These are phyloP conservation scores for Xylaria sp. DNA, from an alignment of 2,329 filamentous ascomycete genomes.

Conservation along the genomic window DNA sequence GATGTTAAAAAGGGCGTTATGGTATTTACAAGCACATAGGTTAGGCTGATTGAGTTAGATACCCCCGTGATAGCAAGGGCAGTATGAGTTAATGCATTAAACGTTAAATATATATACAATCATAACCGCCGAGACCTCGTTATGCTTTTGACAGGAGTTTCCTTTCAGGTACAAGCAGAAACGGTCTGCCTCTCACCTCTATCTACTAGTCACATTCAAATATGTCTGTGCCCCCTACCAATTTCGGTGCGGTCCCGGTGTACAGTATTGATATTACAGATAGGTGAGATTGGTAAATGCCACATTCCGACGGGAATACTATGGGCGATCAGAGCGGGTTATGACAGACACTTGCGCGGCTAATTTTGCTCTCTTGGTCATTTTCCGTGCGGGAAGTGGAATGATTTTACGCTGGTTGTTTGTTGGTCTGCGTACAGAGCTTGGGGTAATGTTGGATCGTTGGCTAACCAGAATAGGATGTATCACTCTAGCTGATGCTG, in stretches of 20 bases:
- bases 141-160: not conserved
- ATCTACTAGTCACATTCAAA: not conserved
- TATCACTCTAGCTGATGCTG: not conserved
- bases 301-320: slow-evolving; percentile 5
- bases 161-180: not conserved
- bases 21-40: slow-evolving; percentile 15
- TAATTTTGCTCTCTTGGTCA: not conserved
- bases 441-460: slow-evolving; percentile 15
- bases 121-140: not conserved
- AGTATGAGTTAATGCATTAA: slow-evolving; percentile 18
- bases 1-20: slow-evolving; percentile 34
- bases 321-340: not conserved
- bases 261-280: not conserved
- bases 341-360: not conserved
- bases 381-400: not conserved
- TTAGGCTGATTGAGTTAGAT: slow-evolving; percentile 30
- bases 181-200: too few relatives aligned
- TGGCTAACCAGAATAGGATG: slow-evolving; percentile 12
- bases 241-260: not conserved
- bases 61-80: slow-evolving; percentile 36
- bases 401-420: not conserved
- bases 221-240: not conserved
- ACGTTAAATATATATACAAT: not conserved
- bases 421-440: not conserved
- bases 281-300: not conserved